Conservation (phyloP, 2,329 filamentous ascomycete genomes). For the Diaporthe aspalathi region DNA sequence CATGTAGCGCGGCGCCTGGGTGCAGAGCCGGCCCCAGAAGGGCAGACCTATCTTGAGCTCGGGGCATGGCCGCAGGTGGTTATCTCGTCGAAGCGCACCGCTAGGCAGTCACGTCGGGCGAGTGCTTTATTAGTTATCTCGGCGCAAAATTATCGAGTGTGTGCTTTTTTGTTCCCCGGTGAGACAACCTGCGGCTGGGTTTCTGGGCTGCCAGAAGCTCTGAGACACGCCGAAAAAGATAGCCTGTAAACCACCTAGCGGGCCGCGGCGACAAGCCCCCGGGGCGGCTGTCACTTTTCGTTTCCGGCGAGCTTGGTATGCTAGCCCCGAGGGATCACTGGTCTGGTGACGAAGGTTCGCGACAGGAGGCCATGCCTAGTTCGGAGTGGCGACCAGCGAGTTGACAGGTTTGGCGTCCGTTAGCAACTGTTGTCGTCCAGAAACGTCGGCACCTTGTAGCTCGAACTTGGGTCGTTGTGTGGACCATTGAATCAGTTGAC, state of each 20-base stretch:
- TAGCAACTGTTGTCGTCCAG: conserved; percentile 10
- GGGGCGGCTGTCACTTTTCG: conserved; percentile 24
- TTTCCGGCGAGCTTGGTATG: conserved; percentile 14
- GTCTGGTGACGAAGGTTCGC: conserved; percentile 11
- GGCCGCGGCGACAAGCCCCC: not conserved
- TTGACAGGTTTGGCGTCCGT: not conserved
- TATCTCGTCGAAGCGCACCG: conserved; percentile 7
- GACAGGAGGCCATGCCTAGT: conserved; percentile 1
- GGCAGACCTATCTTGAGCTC: not conserved
- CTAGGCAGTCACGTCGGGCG: not conserved
- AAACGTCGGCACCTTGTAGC: not conserved
- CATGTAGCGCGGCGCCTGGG: not conserved
- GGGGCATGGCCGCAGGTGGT: not conserved
- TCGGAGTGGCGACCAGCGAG: not conserved
- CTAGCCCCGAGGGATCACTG: conserved; percentile 15
- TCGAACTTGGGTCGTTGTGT: not conserved
- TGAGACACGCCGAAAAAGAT: conserved; percentile 7
- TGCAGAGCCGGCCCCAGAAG: conserved; percentile 1
- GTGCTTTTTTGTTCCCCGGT: conserved; percentile 12
- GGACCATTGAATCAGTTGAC: not conserved
- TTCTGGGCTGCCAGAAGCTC: not conserved
- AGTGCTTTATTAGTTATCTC: not conserved
- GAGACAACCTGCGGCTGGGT: conserved; percentile 7
- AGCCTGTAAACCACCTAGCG: conserved; percentile 6
- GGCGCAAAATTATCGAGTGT: not conserved